phyloP scores from a whole-genome alignment of 2,329 filamentous ascomycete genomes.

The Bertia moriformis region DNA sequence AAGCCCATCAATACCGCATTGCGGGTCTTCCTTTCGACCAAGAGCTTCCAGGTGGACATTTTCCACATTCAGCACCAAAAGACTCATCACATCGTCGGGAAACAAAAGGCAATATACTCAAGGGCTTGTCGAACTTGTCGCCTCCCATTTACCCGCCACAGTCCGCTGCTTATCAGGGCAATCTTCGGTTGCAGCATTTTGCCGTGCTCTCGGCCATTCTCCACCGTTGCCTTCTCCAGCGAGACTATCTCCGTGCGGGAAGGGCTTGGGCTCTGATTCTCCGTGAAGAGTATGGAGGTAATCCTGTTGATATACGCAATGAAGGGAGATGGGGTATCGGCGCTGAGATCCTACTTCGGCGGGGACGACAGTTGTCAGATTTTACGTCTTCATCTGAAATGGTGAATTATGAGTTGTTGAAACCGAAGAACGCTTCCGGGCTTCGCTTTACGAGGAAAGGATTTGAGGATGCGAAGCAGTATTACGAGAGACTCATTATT shows the following conservation, averaged over 20 bases:
- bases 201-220: slow-evolving; percentile 54
- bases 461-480: slow-evolving; percentile 44
- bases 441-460: slow-evolving; percentile 20
- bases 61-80: slow-evolving; percentile 19
- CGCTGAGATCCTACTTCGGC: slow-evolving; percentile 66
- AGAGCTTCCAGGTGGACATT: slow-evolving; percentile 20
- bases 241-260: slow-evolving; percentile 58
- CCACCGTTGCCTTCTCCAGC: slow-evolving; percentile 56
- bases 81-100: slow-evolving; percentile 4
- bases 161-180: slow-evolving; percentile 14
- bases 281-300: slow-evolving; percentile 39
- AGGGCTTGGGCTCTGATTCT: slow-evolving; percentile 64
- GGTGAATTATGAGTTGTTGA: slow-evolving; percentile 4
- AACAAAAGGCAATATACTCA: slow-evolving; percentile 8
- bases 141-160: slow-evolving; percentile 17
- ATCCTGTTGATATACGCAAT: slow-evolving; percentile 51
- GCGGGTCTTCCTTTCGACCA: slow-evolving; percentile 20
- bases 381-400: neutral
- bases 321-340: slow-evolving; percentile 69
- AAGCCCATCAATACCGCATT: slow-evolving; percentile 24
- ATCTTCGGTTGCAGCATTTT: slow-evolving; percentile 36
- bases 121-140: slow-evolving; percentile 13
- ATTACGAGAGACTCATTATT: slow-evolving; percentile 66
- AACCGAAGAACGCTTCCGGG: slow-evolving; percentile 2
- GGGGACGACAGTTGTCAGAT: slow-evolving; percentile 21